Base-by-base conservation (phyloP, 352 stramenopile species). In the Albugo candida region DNA sequence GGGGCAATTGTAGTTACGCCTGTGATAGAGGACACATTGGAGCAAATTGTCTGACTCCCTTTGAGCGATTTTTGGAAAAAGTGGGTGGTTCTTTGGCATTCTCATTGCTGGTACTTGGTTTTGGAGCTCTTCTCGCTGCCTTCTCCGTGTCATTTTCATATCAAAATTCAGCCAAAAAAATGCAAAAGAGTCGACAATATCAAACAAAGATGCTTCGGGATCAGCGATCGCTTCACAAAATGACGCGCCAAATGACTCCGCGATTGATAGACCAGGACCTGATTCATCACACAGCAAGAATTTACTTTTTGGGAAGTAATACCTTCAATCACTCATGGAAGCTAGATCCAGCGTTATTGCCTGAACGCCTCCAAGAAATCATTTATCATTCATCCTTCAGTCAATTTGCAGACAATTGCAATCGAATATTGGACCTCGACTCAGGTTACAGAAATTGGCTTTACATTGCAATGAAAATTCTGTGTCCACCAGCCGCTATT, bases 191-290 rank as follows among this genome's bases (percentile, higher is more conserved):
- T 48, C 62, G 66, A 3, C 54, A 82, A 51, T 91, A 88, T 59
- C 77, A 77, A 40, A 70, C 69, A 0, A 70, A 85, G 47, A 79
- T 67, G 36, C 45, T 78, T 14, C 76, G 76, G 18, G 73, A 86
- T 24, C 58, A 89, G 52, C 60, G 80, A 21, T 88, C 76, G 40
- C 48, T 88, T 8, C 56, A 63, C 17, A 85, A 70, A 14, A 48
- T 89, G 37, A 89, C 71, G 20, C 74, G 65, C 14, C 74, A 75
- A 37, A 47, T 84, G 43, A 84, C 74, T 4, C 70, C 74, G 47
- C 63, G 74, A 11, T 58, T 91, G 16, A 91, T 65, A 0, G 73
- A 88, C 42, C 78, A 86, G 47, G 75, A 91, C 48, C 58, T 91
- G 1, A 63, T 56, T 17, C 55, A 63, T n/a, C 78, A 88, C 41